Base-by-base conservation (phyloP, 2,329 filamentous ascomycete species). In the Ceratocystis cacaofunesta region DNA sequence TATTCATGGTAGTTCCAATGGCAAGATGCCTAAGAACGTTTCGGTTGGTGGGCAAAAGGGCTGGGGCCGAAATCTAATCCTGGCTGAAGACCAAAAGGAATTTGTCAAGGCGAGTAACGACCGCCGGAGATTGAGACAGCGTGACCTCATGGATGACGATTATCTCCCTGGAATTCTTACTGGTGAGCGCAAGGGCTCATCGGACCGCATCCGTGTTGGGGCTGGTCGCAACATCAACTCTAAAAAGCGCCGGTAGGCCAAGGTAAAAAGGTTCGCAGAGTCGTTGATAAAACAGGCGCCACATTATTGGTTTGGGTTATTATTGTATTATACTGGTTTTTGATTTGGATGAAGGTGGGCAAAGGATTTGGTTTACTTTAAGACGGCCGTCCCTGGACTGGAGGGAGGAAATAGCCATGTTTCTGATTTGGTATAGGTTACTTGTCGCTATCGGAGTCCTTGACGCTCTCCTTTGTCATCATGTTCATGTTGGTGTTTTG, bases 61-160 rank as follows among this genome's bases (percentile, higher is more conserved):
- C 17, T 97, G 94, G 90, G 92, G 92, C 8, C 82, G 82, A 50
- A 85, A 87, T 44, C 77, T 99, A 69, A 89, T 99, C 64, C 77
- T 99, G 8, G 85, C 91, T 0, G 92, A 96, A 76, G 94, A 99
- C 74, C 94, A 99, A 79, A 96, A 95, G 78, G 94, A 99, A 78
- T 97, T 89, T 74, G 74, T 82, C 52, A 79, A 82, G 69, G 85
- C 85, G 64, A 74, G 82, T 17, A 81, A 81, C 2, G 81, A 85
- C 70, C 83, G 88, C 72, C 83, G 81, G 70, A 83, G 87, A 70
- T 78, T 78, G 64, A 86, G 86, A 72, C 84, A 89, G 73, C 86
- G 84, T 72, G 90, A 96, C 75, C 76, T 96, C 66, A 95, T 97
- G 92, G 92, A 97, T 72, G 87, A 95, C 72, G 92, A 99, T 75